These are phyloP conservation scores for Apophysomyces trapeziformis DNA, from an alignment of 371 early-diverging fungal species.

Conservation along the genomic window DNA sequence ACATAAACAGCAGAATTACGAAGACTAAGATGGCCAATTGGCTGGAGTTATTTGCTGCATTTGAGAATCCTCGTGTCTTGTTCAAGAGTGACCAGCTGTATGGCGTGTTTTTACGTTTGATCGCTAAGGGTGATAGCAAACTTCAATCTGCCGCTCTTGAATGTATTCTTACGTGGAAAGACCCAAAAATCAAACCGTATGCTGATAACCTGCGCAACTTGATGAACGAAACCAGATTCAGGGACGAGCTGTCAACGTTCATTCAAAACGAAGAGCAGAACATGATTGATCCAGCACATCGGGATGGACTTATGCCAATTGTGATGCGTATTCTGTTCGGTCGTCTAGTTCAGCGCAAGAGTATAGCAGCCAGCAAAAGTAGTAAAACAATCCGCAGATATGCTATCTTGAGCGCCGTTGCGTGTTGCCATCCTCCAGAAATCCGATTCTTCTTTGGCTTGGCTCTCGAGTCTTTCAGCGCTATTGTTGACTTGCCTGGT, in stretches of 20 bases:
- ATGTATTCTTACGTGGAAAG: conserved; percentile 83
- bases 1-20: conserved; percentile 42
- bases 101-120: conserved; percentile 67
- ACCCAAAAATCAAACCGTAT: conserved; percentile 68
- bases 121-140: conserved; percentile 79
- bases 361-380: conserved; percentile 66
- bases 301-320: conserved; percentile 71
- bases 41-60: conserved; percentile 77
- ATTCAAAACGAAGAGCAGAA: conserved; percentile 62
- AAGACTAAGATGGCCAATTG: conserved; percentile 66
- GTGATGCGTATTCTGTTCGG: conserved; percentile 90
- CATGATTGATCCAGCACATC: conserved; percentile 69
- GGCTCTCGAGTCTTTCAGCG: conserved; percentile 77
- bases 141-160: conserved; percentile 83
- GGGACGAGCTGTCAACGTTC: conserved; percentile 84
- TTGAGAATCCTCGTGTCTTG: conserved; percentile 65
- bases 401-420: conserved; percentile 81
- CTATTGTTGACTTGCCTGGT: conserved; percentile 39
- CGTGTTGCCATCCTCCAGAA: conserved; percentile 68
- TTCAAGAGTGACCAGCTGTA: conserved; percentile 60
- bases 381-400: conserved; percentile 63
- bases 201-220: conserved; percentile 76
- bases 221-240: conserved; percentile 85
- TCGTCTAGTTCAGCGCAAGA: conserved; percentile 75
- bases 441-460: conserved; percentile 76